phyloP scores from a whole-genome alignment of 2,329 filamentous ascomycete species.

The Tolypocladium tundrense region DNA sequence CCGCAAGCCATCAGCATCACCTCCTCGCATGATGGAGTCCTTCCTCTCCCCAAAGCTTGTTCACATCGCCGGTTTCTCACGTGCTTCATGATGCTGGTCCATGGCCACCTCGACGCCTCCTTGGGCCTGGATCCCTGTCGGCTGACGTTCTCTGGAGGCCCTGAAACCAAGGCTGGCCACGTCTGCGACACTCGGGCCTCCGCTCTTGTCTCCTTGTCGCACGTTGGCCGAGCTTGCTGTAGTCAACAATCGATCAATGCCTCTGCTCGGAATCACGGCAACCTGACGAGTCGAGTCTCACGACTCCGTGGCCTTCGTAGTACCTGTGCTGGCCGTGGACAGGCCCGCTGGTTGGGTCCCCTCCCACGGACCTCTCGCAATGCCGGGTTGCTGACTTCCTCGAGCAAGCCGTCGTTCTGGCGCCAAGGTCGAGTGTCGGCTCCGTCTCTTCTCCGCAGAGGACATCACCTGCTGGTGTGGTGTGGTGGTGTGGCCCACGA shows the following conservation, averaged over 20 bases:
- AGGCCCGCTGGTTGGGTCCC: neutral
- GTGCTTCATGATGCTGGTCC: neutral
- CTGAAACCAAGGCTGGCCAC: neutral
- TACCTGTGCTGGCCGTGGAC: neutral
- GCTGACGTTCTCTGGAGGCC: neutral
- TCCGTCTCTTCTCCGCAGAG: neutral
- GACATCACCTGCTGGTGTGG: neutral
- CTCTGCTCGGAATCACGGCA: neutral
- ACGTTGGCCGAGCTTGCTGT: neutral
- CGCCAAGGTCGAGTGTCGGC: neutral
- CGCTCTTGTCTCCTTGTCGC: neutral
- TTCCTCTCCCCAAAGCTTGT: neutral
- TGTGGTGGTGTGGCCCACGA: neutral
- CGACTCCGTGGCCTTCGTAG: neutral
- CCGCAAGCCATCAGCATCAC: neutral
- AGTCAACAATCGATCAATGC: neutral
- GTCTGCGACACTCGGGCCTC: neutral
- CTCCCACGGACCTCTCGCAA: neutral
- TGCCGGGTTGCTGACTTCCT: neutral
- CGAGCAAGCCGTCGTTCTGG: neutral
- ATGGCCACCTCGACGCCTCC: neutral
- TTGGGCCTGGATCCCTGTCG: neutral
- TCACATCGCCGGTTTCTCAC: neutral
- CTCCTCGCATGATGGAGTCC: neutral
- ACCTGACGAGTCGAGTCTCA: neutral